These are phyloP conservation scores for Lyophyllum shimeji DNA, from an alignment of 768 basidiomycete genomes.

Conservation along the genomic window DNA sequence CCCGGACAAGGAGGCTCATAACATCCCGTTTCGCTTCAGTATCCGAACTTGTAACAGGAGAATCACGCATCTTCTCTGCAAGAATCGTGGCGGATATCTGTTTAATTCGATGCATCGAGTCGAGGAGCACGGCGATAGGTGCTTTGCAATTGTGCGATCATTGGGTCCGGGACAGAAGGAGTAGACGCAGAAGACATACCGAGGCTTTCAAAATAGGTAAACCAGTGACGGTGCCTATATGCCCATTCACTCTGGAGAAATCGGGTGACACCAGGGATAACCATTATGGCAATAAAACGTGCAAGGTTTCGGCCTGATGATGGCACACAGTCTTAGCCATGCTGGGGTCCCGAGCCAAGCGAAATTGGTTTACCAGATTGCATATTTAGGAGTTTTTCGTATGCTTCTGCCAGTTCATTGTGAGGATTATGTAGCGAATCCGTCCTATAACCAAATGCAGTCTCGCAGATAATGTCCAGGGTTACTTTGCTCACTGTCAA, in stretches of 20 bases:
- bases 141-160: slow-evolving; percentile 1
- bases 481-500: slow-evolving; percentile 48
- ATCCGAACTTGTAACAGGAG: slow-evolving; percentile 31
- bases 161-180: background rate
- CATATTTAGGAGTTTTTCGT: slow-evolving; percentile 38
- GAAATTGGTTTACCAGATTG: slow-evolving; percentile 32
- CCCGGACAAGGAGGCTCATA: slow-evolving; percentile 50
- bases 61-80: slow-evolving; percentile 37
- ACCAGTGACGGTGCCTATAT: slow-evolving; percentile 32
- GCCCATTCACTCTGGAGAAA: slow-evolving; percentile 35
- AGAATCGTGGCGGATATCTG: slow-evolving; percentile 39
- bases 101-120: slow-evolving; percentile 42
- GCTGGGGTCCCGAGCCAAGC: background rate
- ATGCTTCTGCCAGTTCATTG: slow-evolving; percentile 48
- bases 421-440: slow-evolving; percentile 45
- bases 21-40: slow-evolving; percentile 46
- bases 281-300: slow-evolving; percentile 31
- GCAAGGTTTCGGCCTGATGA: slow-evolving; percentile 31
- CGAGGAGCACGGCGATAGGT: slow-evolving; percentile 25
- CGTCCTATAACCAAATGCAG: slow-evolving; percentile 47
- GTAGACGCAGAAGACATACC: slow-evolving; percentile 13
- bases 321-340: background rate
- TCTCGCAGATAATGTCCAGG: slow-evolving; percentile 51
- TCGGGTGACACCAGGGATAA: slow-evolving; percentile 34
- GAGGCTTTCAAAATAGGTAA: slow-evolving; percentile 22